phyloP scores from a whole-genome alignment of 257 asterid genomes.

The Nicotiana tomentosiformis region DNA sequence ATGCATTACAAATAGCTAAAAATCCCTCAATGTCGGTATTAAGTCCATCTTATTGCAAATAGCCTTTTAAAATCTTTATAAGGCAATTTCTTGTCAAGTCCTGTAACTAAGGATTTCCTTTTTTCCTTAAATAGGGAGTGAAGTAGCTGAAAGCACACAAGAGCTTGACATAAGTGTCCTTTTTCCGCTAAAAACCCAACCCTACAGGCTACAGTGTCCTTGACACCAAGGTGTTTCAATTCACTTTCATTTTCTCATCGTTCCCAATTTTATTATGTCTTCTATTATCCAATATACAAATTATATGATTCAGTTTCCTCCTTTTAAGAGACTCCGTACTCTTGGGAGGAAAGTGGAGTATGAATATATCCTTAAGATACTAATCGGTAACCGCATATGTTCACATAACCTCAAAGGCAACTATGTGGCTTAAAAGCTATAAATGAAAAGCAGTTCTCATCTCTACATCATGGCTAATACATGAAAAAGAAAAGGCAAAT shows the following conservation, averaged over 20 bases:
- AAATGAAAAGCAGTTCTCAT: neutral
- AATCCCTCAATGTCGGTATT: neutral
- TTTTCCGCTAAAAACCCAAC: too few species aligned
- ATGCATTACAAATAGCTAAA: neutral
- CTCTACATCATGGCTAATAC: neutral
- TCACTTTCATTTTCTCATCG: neutral
- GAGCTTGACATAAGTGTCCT: too few species aligned
- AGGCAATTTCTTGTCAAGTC: neutral
- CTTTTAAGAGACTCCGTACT: neutral
- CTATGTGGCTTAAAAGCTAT: neutral
- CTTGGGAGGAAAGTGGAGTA: neutral
- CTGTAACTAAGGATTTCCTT: neutral
- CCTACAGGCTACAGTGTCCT: neutral
- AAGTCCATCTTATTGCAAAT: neutral
- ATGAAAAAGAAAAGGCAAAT: neutral
- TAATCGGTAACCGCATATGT: neutral
- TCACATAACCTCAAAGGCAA: neutral
- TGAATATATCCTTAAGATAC: neutral
- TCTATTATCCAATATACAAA: neutral
- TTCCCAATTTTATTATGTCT: neutral
- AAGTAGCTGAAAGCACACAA: neutral
- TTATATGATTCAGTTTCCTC: neutral
- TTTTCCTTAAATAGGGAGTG: neutral
- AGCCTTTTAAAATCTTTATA: neutral
- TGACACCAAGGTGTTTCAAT: neutral